phyloP scores from a whole-genome alignment of 306 rosid species.

The Phaseolus lunatus region DNA sequence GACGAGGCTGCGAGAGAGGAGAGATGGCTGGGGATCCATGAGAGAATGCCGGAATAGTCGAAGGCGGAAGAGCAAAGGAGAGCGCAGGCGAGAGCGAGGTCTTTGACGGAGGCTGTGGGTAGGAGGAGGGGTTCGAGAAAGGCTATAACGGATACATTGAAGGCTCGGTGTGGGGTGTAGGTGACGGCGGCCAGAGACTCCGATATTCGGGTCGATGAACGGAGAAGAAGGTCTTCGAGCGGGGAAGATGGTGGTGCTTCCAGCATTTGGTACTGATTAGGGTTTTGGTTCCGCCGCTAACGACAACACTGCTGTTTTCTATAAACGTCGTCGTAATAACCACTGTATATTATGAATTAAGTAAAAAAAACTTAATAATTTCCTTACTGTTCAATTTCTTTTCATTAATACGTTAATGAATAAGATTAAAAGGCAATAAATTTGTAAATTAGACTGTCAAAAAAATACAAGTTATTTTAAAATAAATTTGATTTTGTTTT shows the following conservation, averaged over 20 bases:
- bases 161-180: slow-evolving; percentile 51
- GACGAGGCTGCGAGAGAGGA: slow-evolving; percentile 59
- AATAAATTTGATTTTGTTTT: too few relatives aligned
- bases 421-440: background rate
- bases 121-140: slow-evolving; percentile 68
- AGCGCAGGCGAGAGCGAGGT: slow-evolving; percentile 77
- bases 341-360: too few relatives aligned
- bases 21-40: slow-evolving; percentile 75
- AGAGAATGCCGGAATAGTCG: slow-evolving; percentile 58
- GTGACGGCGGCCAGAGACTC: slow-evolving; percentile 51
- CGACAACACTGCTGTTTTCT: background rate
- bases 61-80: slow-evolving; percentile 62
- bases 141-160: slow-evolving; percentile 64
- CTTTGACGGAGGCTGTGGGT: slow-evolving; percentile 53
- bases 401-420: background rate
- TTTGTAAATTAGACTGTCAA: too few relatives aligned
- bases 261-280: slow-evolving; percentile 54
- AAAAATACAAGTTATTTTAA: too few relatives aligned
- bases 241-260: slow-evolving; percentile 51
- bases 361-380: background rate
- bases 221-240: slow-evolving; percentile 58
- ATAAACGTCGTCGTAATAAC: slow-evolving; percentile 20
- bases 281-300: background rate
- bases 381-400: background rate
- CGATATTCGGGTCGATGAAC: slow-evolving; percentile 62